Conservation (phyloP, 2,329 filamentous ascomycete species). For the Alternaria panax region DNA sequence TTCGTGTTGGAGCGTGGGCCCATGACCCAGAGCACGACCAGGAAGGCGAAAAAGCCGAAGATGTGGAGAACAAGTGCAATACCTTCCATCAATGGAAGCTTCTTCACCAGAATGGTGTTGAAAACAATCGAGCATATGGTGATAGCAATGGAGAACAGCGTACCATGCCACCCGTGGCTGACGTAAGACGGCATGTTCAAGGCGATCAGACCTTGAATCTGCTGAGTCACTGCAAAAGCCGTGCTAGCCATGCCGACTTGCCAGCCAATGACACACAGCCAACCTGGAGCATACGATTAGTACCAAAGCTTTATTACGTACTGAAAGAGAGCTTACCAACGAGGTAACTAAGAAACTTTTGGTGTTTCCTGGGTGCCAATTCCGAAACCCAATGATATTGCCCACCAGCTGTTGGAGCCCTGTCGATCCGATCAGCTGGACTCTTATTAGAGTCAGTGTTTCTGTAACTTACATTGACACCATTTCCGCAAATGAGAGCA, state of each 20-base stretch:
- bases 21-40: constrained; percentile 45
- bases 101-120: constrained; percentile 49
- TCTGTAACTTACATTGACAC: constrained; percentile 32
- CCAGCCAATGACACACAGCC: constrained; percentile 52
- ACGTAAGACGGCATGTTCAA: constrained; percentile 50
- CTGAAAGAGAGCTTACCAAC: constrained; percentile 42
- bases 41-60: constrained; percentile 59
- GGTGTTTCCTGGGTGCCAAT: neutral
- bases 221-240: constrained; percentile 26
- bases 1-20: constrained; percentile 43
- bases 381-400: neutral
- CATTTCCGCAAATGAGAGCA: constrained; percentile 40
- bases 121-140: constrained; percentile 48
- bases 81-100: constrained; percentile 42
- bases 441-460: too few species aligned
- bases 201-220: constrained; percentile 36
- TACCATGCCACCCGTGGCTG: constrained; percentile 56
- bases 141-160: constrained; percentile 56
- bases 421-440: too few species aligned
- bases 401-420: constrained; percentile 10
- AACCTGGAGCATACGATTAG: constrained; percentile 30
- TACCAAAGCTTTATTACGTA: neutral
- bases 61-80: constrained; percentile 56
- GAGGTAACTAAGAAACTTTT: constrained; percentile 35
- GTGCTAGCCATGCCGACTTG: constrained; percentile 41